phyloP scores from a whole-genome alignment of 164 flowering plant genomes.

The Liriodendron chinense region DNA sequence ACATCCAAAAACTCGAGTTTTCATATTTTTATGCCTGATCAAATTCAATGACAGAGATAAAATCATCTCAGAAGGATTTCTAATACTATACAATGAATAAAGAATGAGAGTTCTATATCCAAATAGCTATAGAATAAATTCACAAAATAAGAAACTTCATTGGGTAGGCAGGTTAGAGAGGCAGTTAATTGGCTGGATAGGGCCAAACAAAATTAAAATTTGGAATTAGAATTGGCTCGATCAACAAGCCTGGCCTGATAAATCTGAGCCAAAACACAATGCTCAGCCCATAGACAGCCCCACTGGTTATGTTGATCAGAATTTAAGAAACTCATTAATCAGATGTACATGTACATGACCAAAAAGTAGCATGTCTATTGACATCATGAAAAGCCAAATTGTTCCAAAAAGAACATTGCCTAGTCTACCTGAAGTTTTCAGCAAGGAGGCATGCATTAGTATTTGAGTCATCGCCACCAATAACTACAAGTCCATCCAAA shows the following conservation, averaged over 20 bases:
- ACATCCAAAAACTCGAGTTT: slow-evolving; percentile 81
- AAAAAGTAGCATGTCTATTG: too few relatives aligned
- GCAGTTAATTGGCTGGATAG: too few relatives aligned
- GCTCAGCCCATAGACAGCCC: too few relatives aligned
- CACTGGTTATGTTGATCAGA: too few relatives aligned
- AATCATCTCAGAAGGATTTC: neutral
- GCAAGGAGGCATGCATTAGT: slow-evolving; percentile 99
- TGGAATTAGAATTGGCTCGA: too few relatives aligned
- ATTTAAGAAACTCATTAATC: too few relatives aligned
- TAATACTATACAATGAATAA: neutral
- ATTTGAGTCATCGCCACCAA: slow-evolving; percentile 99
- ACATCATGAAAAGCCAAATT: too few relatives aligned
- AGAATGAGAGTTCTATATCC: neutral
- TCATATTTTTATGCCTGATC: slow-evolving; percentile 65
- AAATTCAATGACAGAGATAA: slow-evolving; percentile 6
- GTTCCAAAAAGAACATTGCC: neutral
- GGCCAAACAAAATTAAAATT: too few relatives aligned
- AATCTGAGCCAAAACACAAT: too few relatives aligned
- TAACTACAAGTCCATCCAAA: slow-evolving; percentile 92
- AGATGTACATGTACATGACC: too few relatives aligned
- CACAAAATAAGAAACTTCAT: neutral
- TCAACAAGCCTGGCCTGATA: too few relatives aligned
- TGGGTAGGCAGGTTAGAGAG: too few relatives aligned
- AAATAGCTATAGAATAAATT: neutral
- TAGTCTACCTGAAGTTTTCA: slow-evolving; percentile 85